Percentiles rank a stretch among this genome's conserved stretches.
phyloP scores from a whole-genome alignment of 2,329 filamentous ascomycete species.

The Intubia oerlemansii region DNA sequence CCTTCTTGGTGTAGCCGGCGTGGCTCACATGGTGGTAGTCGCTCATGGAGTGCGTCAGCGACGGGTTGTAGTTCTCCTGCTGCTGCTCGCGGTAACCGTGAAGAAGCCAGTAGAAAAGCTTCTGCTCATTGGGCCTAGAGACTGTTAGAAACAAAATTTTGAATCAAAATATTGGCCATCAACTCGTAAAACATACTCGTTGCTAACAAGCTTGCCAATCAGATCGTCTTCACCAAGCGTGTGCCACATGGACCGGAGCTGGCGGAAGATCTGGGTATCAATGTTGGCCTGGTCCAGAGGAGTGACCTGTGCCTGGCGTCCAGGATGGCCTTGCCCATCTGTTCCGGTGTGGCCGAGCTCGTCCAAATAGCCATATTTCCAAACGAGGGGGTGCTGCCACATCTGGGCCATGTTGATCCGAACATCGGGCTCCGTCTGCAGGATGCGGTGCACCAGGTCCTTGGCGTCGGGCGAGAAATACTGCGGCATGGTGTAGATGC shows the following conservation, averaged over 20 bases:
- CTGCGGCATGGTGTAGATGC: constrained; percentile 37
- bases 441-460: constrained; percentile 59
- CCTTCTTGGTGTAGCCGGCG: constrained; percentile 32
- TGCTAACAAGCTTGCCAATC: constrained; percentile 41
- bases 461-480: constrained; percentile 46
- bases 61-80: constrained; percentile 66
- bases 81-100: constrained; percentile 65
- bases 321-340: too few species aligned
- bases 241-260: constrained; percentile 83
- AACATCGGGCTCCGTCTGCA: constrained; percentile 55
- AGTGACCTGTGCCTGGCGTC: constrained; percentile 40
- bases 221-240: constrained; percentile 55
- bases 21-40: constrained; percentile 69
- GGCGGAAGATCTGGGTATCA: constrained; percentile 62
- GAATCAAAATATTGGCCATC: not conserved
- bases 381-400: constrained; percentile 71
- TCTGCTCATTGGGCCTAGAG: constrained; percentile 62
- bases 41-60: constrained; percentile 66
- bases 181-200: constrained; percentile 29
- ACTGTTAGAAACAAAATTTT: not conserved
- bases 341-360: constrained; percentile 38
- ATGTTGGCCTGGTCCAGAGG: constrained; percentile 43
- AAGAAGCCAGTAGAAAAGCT: constrained; percentile 77
- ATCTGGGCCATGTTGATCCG: constrained; percentile 66
- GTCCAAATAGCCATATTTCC: constrained; percentile 61